Evolutionary conservation across 2,329 filamentous ascomycete species (phyloP).

Genomic region (Blastomyces emzantsi): DNA sequence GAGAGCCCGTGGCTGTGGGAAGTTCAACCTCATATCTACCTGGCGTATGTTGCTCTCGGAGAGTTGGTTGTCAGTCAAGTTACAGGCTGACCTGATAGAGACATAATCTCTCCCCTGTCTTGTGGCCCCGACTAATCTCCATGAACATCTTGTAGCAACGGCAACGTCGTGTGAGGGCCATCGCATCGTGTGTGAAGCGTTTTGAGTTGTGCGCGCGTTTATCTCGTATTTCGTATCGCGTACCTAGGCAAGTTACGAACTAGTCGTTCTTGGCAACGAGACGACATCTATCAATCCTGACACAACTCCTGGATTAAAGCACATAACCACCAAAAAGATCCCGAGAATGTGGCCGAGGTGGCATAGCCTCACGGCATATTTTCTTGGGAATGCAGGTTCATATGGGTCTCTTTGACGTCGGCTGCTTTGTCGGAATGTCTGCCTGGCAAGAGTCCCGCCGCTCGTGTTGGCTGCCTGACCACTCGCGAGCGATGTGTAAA

Average conservation of each 20-base stretch:
- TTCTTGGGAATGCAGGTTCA: neutral
- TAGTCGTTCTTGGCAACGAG: too few species aligned
- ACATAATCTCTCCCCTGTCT: neutral
- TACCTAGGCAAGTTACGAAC: neutral
- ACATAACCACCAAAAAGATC: neutral
- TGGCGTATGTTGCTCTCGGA: neutral
- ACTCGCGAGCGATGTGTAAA: neutral
- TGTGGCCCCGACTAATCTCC: neutral
- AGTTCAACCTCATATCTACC: neutral
- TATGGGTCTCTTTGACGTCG: neutral
- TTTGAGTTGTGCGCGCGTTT: neutral
- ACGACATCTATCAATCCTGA: too few species aligned
- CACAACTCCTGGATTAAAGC: too few species aligned
- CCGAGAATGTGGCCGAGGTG: neutral
- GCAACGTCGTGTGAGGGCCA: neutral
- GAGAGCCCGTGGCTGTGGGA: neutral
- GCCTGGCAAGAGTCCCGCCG: neutral
- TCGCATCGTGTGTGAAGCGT: too few species aligned
- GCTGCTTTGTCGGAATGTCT: neutral
- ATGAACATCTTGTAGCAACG: neutral
- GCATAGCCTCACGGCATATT: neutral
- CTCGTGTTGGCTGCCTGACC: neutral
- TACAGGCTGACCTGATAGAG: neutral
- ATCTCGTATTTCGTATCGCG: slow-evolving; percentile 2
- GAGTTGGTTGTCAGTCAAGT: neutral